Percentiles rank a stretch among this genome's conserved stretches.
Conservation (phyloP, 768 basidiomycete genomes). For the Phanerochaete sordida region DNA sequence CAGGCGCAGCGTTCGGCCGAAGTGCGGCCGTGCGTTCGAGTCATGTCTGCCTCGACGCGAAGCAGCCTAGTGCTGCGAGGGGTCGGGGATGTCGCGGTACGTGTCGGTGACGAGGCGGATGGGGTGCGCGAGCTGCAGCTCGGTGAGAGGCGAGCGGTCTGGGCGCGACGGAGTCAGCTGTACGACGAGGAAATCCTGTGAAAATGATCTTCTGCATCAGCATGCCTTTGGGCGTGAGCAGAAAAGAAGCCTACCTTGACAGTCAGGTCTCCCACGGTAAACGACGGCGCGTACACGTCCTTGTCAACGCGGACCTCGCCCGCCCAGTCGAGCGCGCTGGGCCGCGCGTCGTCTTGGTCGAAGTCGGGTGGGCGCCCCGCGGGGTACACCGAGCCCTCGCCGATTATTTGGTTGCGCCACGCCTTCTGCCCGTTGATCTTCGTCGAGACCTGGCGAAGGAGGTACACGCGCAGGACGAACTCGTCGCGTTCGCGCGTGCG, state of each 20-base stretch:
- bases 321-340: constrained; percentile 55
- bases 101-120: constrained; percentile 61
- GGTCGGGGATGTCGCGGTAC: constrained; percentile 14
- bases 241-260: constrained; percentile 36
- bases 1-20: too few species aligned
- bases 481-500: not conserved
- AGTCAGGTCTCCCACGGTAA: constrained; percentile 40
- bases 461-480: constrained; percentile 39
- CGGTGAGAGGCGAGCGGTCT: constrained; percentile 32
- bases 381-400: constrained; percentile 47
- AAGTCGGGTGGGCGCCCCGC: constrained; percentile 31
- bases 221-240: not conserved
- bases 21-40: too few species aligned
- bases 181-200: constrained; percentile 52
- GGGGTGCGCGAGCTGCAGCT: constrained; percentile 42
- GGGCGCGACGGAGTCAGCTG: constrained; percentile 37
- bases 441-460: constrained; percentile 48
- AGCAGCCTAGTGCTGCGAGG: not conserved
- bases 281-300: constrained; percentile 42
- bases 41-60: too few species aligned
- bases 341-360: constrained; percentile 15
- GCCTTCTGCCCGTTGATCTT: constrained; percentile 32
- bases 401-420: constrained; percentile 39
- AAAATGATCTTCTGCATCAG: constrained; percentile 17
- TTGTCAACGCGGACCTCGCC: constrained; percentile 42